These are phyloP conservation scores for Mallotus nudiflorus DNA, from an alignment of 345 rosid genomes.

Conservation along the genomic window DNA sequence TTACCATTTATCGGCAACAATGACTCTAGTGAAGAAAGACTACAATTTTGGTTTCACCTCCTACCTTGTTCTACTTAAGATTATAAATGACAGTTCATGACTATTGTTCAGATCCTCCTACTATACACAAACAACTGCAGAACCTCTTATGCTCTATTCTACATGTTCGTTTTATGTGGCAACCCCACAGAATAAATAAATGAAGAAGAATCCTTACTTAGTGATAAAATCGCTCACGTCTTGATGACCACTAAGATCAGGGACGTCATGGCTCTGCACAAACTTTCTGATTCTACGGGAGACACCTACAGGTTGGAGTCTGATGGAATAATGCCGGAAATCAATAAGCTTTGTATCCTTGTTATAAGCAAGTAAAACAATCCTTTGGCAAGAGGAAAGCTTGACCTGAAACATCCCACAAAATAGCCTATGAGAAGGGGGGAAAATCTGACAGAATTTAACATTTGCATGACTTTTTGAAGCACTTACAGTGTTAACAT, in stretches of 20 bases:
- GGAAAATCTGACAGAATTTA: constrained; percentile 10
- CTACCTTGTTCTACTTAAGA: background rate
- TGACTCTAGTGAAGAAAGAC: background rate
- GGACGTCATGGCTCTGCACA: constrained; percentile 86
- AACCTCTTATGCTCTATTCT: background rate
- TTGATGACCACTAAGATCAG: constrained; percentile 79
- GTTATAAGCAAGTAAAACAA: constrained; percentile 85
- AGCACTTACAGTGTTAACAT: constrained; percentile 78
- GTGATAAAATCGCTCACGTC: constrained; percentile 93
- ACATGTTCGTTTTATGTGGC: background rate
- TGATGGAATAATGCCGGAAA: constrained; percentile 88
- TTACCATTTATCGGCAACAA: background rate
- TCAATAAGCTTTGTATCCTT: constrained; percentile 84
- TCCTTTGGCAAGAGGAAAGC: constrained; percentile 89
- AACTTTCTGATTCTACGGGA: constrained; percentile 83
- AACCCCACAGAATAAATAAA: background rate
- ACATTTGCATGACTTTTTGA: background rate
- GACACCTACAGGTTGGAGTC: constrained; percentile 85
- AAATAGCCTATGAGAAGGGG: constrained; percentile 17
- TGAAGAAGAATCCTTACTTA: constrained; percentile 50
- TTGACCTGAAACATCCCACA: constrained; percentile 65
- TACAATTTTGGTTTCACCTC: background rate
- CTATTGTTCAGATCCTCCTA: background rate
- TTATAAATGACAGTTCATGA: background rate
- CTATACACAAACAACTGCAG: background rate